Base-by-base conservation (phyloP, 345 rosid genomes). In the Moringa oleifera region DNA sequence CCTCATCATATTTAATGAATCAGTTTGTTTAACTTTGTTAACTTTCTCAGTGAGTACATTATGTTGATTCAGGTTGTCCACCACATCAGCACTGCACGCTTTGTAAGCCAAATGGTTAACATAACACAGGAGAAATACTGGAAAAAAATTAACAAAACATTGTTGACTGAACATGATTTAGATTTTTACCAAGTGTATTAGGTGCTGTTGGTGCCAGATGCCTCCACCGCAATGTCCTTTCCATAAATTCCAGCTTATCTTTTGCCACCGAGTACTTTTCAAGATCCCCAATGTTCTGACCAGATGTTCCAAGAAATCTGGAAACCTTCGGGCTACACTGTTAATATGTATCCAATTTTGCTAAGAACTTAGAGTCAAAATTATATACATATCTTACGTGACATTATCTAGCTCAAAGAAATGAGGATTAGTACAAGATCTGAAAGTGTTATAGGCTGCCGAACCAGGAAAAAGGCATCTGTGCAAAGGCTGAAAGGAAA, bases 281-380 rank as follows among this genome's bases (percentile, higher is more conserved):
- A 58, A 95, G 93, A 79, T 91, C 99, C 63, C 89, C 90, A 22
- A 95, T 83, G 56, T 91, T 95, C 77, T 95, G 97, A 71, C 97
- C 99, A n/a, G 99, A 95, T 23, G 99, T 95, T 77, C 99, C 96
- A 70, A 95, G 97, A 81, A 95, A 89, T 71, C 97, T 95, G 67
- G 23, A 69, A 68, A 67, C 45, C 28, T 61, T 58, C 47, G 17
- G 6, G 6, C 9, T 41, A 41, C 12, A 15, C 16, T 46, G 67
- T 50, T 64, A 41, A 19, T 46, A 54, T 56, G 57, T 23, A 62
- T 70, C 37, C 24, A 37, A 23, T 59, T 59, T 19, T 23, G 61
- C 4, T 19, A 33, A 28, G 23, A 15, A 55, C 20, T 31, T 17
- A 18, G 31, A 62, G 36, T 37, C n/a, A 18, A 51, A 41, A 6